Conservation (phyloP, 2,329 filamentous ascomycete genomes). For the Sporothrix dimorphospora region DNA sequence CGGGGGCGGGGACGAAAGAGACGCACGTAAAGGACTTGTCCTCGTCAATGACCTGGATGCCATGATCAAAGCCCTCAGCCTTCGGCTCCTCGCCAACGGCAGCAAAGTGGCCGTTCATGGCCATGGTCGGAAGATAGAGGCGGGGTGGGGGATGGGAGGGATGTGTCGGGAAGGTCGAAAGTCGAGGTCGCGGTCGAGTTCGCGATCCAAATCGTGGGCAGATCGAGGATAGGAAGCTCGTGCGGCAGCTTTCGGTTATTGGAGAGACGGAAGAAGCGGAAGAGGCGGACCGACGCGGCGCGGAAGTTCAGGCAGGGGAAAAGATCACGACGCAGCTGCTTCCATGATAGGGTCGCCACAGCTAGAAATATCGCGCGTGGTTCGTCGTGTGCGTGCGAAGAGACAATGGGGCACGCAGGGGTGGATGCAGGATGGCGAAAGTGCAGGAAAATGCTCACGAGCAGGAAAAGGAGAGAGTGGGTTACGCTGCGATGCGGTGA, state of each 20-base stretch:
- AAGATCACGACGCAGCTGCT: slow-evolving; percentile 16
- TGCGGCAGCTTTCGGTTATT: not conserved
- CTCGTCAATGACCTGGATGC: slow-evolving; percentile 95
- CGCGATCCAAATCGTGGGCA: not conserved
- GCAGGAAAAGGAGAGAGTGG: slow-evolving; percentile 20
- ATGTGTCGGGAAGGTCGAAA: not conserved
- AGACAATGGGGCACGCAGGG: not conserved
- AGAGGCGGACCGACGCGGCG: not conserved
- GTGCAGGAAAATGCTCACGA: not conserved
- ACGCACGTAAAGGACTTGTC: slow-evolving; percentile 95
- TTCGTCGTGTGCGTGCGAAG: not conserved
- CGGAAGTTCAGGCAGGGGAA: not conserved
- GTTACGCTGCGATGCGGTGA: slow-evolving; percentile 21
- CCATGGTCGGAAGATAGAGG: slow-evolving; percentile 33
- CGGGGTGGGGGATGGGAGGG: not conserved
- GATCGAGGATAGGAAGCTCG: not conserved
- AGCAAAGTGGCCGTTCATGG: slow-evolving; percentile 82
- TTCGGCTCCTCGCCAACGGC: slow-evolving; percentile 67
- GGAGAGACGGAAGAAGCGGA: not conserved
- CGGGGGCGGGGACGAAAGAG: not conserved
- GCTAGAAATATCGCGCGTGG: slow-evolving; percentile 6
- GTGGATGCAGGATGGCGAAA: not conserved
- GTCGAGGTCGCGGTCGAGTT: not conserved
- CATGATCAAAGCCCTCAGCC: slow-evolving; percentile 78
- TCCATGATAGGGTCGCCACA: slow-evolving; percentile 23